Percentiles rank a stretch among this genome's conserved stretches.
Evolutionary conservation across 495 filamentous ascomycete species (phyloP).

Genomic region (Pseudevernia furfuracea): DNA sequence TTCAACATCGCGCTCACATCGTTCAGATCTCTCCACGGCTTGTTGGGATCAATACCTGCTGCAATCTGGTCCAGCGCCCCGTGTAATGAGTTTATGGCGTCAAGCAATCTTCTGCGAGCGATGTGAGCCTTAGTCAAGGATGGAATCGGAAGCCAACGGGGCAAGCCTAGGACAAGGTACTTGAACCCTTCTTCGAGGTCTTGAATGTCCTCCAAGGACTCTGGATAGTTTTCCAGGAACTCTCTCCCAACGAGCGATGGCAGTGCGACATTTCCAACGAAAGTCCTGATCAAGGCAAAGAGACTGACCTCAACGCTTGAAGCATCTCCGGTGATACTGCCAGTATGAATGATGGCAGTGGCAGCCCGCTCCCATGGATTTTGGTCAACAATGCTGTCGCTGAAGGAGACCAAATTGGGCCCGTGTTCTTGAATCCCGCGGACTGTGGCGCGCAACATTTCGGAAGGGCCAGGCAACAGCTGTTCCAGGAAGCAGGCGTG

Average conservation of each 20-base stretch:
- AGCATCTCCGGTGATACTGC: conserved; percentile 13
- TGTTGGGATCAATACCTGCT: conserved; percentile 38
- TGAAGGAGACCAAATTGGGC: conserved; percentile 51
- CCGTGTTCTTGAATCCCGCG: conserved; percentile 36
- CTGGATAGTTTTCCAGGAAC: conserved; percentile 48
- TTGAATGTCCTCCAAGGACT: conserved; percentile 46
- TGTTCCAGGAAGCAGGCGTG: neutral
- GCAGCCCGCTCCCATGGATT: conserved; percentile 51
- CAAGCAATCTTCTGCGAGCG: conserved; percentile 45
- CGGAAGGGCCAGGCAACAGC: conserved; percentile 25
- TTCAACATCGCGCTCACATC: conserved; percentile 46
- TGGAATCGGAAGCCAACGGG: conserved; percentile 46
- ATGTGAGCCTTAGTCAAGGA: conserved; percentile 43
- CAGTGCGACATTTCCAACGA: conserved; percentile 45
- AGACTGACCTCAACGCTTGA: conserved; percentile 43
- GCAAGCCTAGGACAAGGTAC: conserved; percentile 43
- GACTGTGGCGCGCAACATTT: conserved; percentile 33
- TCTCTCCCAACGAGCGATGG: conserved; percentile 47
- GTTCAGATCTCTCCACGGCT: conserved; percentile 47
- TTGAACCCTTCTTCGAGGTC: conserved; percentile 48
- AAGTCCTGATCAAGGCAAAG: conserved; percentile 47
- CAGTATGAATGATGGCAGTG: conserved; percentile 28
- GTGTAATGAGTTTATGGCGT: conserved; percentile 42
- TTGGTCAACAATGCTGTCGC: conserved; percentile 52
- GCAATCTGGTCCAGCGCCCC: conserved; percentile 41